Conservation (phyloP, 306 rosid genomes). For the Lagenaria siceraria region DNA sequence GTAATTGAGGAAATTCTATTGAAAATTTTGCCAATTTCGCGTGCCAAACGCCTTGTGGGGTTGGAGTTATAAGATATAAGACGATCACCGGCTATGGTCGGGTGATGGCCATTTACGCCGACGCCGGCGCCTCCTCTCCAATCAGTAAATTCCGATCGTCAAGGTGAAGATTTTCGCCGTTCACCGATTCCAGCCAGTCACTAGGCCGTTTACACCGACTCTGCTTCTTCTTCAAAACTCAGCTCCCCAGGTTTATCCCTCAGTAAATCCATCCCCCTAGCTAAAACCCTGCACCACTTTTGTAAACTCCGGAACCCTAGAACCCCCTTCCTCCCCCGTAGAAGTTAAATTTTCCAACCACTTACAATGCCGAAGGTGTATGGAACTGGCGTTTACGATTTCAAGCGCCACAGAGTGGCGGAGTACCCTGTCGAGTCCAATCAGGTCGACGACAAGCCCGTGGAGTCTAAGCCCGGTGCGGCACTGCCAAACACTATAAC, state of each 20-base stretch:
- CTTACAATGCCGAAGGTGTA: slow-evolving; percentile 63
- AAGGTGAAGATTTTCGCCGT: background rate
- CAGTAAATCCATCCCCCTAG: background rate
- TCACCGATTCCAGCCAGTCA: background rate
- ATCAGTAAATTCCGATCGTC: background rate
- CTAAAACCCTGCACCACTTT: background rate
- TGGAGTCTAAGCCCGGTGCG: slow-evolving; percentile 43
- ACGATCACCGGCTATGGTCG: background rate
- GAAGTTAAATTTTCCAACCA: background rate
- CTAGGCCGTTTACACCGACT: background rate
- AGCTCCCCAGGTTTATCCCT: background rate
- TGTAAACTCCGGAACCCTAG: background rate
- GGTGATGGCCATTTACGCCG: background rate
- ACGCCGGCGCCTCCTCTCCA: background rate
- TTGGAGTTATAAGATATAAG: background rate
- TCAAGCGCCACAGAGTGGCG: slow-evolving; percentile 89
- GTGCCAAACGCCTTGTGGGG: background rate
- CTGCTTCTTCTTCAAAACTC: background rate
- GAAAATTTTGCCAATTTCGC: background rate
- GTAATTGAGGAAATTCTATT: background rate
- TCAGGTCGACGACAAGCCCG: slow-evolving; percentile 29
- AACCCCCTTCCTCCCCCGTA: background rate
- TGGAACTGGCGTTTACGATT: slow-evolving; percentile 75
- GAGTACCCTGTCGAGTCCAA: slow-evolving; percentile 60
- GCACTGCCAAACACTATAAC: slow-evolving; percentile 57